Base-by-base conservation (phyloP, 306 rosid genomes). In the Pachyrhizus erosus region DNA sequence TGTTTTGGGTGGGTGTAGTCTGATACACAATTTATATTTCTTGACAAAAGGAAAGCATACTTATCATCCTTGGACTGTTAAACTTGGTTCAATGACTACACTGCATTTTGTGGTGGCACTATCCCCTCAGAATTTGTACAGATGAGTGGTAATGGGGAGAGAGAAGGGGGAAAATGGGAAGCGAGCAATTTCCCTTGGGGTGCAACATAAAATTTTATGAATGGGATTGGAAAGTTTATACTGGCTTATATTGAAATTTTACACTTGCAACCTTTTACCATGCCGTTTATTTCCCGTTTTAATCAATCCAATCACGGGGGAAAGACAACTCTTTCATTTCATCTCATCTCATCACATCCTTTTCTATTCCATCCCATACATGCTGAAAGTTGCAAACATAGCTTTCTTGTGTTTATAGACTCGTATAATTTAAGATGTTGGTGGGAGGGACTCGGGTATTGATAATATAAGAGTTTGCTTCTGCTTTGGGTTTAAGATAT, bases 241-340 rank as follows among this genome's bases (percentile, higher is more conserved):
- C 17, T 45, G 15, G 64, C 3, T 51, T 73, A 52, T 73, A 73
- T 33, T 29, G 48, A 73, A 73, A 73, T 31, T n/a, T 73, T 51
- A 31, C 33, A 31, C 43, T 48, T 17, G 2, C 18, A 21, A 42
- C 34, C 54, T 42, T 69, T 42, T 21, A 69, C 12, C 34, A 11
- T 43, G 34, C 14, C 21, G 8, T 42, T 42, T 69, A 23, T 42
- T 21, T 27, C 34, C 37, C 18, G 0, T 9, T 17, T 43, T 31
- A 48, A 46, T 46, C 60, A 39, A 40, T 67, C 72, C 26, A 34
- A 34, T 17, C n/a, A 9, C 0, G 1, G 7, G 4, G 29, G 62
- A 8, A 55, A 55, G 21, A 13, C 9, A 27, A 26, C 26, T 65
- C 26, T 37, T 70, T 70, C 15, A 70, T 70, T 2, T 15, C 20